Percentiles rank a stretch among this genome's conserved stretches.
These are phyloP conservation scores for Lathyrus oleraceus DNA, from an alignment of 306 rosid genomes.

Conservation along the genomic window DNA sequence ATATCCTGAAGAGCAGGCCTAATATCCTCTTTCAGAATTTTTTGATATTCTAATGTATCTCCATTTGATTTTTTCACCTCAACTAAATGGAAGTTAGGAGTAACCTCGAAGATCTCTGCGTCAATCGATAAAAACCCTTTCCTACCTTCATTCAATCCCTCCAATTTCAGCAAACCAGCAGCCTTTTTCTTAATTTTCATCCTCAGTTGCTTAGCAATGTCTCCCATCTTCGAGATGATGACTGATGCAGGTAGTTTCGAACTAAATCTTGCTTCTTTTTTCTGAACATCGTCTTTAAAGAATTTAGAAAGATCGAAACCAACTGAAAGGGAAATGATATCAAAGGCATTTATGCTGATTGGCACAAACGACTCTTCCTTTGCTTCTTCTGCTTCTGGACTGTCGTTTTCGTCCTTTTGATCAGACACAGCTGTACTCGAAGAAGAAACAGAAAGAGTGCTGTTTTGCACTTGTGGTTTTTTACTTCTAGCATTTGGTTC, in stretches of 20 bases:
- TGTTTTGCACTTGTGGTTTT: conserved; percentile 36
- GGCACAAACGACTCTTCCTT: conserved; percentile 52
- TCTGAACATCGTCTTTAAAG: conserved; percentile 49
- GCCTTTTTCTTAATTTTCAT: conserved; percentile 71
- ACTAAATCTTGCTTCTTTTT: conserved; percentile 66
- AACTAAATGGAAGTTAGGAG: conserved; percentile 75
- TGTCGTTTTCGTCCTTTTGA: conserved; percentile 33
- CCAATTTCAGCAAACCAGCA: conserved; percentile 65
- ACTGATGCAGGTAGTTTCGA: conserved; percentile 63
- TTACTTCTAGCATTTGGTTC: conserved; percentile 42
- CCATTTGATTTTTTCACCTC: conserved; percentile 84
- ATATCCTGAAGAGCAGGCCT: conserved; percentile 81
- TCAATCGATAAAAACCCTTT: conserved; percentile 75
- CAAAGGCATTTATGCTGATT: conserved; percentile 71
- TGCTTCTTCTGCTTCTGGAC: conserved; percentile 42
- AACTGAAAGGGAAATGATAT: conserved; percentile 69
- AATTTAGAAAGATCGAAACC: conserved; percentile 77
- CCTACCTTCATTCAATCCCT: conserved; percentile 61
- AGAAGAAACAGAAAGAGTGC: conserved; percentile 36
- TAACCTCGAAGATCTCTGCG: conserved; percentile 77
- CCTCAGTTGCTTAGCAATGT: conserved; percentile 57
- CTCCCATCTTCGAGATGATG: conserved; percentile 74
- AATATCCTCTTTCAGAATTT: conserved; percentile 60
- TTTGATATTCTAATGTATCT: conserved; percentile 82
- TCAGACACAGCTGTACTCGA: conserved; percentile 37